These are phyloP conservation scores for Melastoma candidum DNA, from an alignment of 441 rosid species.

Conservation along the genomic window DNA sequence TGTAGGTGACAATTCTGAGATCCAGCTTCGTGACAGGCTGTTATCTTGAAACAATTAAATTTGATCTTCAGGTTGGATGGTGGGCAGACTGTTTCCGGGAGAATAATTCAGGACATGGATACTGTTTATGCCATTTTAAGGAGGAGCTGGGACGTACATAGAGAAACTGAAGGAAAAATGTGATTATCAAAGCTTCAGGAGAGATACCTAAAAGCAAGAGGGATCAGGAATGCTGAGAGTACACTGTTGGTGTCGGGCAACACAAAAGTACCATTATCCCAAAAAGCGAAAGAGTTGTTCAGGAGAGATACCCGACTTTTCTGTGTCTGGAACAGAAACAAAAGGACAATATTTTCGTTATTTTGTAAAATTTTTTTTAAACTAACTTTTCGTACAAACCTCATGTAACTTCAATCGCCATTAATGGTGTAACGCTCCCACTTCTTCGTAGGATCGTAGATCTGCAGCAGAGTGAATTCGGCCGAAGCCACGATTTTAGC, in stretches of 20 bases:
- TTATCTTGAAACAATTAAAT: no score
- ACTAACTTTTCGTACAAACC: no score
- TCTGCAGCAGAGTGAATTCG: conserved; percentile 25
- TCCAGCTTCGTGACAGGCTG: no score
- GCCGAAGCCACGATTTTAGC: background rate
- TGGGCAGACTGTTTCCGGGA: conserved; percentile 88
- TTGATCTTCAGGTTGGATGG: conserved; percentile 46
- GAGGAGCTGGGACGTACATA: conserved; percentile 93
- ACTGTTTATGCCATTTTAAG: conserved; percentile 75
- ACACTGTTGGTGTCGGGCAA: background rate
- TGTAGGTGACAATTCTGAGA: no score
- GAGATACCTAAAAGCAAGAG: conserved; percentile 83
- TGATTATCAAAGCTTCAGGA: conserved; percentile 72
- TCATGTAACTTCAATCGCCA: conserved; percentile 62
- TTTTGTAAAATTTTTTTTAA: no score
- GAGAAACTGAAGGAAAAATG: conserved; percentile 95
- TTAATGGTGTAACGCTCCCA: conserved; percentile 98
- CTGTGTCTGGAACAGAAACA: no score
- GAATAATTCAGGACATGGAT: conserved; percentile 92
- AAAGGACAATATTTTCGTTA: no score
- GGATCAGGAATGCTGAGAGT: conserved; percentile 63
- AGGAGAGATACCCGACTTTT: no score
- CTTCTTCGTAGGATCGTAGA: conserved; percentile 79
- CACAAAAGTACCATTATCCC: no score
- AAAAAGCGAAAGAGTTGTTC: no score